A percentile compares a stretch with the other conserved stretches of the same genome.
phyloP scores from a whole-genome alignment of 108 stramenopile genomes.

The Skeletonema costatum region DNA sequence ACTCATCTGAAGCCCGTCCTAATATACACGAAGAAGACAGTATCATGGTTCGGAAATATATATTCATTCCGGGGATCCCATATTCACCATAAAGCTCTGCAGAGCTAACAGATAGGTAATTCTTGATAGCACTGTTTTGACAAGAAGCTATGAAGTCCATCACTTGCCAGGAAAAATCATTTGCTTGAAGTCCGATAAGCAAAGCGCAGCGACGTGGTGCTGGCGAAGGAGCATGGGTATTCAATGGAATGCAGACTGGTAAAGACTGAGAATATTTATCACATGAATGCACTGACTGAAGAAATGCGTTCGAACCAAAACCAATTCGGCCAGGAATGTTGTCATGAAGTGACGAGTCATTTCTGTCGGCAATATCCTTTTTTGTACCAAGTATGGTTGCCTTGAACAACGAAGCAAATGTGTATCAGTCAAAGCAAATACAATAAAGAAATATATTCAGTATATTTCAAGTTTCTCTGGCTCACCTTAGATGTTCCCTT shows the following conservation, averaged over 20 bases:
- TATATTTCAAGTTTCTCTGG: background rate
- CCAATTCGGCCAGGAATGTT: conserved; percentile 24
- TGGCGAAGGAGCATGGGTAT: conserved; percentile 11
- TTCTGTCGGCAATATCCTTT: conserved; percentile 48
- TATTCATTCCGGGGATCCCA: conserved; percentile 55
- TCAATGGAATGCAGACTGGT: conserved; percentile 24
- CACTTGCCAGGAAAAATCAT: conserved; percentile 69
- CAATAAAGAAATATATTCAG: conserved; percentile 32
- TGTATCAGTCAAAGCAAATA: background rate
- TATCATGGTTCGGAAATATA: conserved; percentile 62
- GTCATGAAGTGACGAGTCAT: conserved; percentile 45
- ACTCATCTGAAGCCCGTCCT: conserved; percentile 62
- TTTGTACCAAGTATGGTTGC: conserved; percentile 57
- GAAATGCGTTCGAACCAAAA: conserved; percentile 26
- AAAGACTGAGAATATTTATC: conserved; percentile 18
- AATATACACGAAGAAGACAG: conserved; percentile 64
- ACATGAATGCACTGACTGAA: conserved; percentile 20
- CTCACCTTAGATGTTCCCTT: conserved; percentile 51
- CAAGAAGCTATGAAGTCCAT: conserved; percentile 50
- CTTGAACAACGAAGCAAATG: conserved; percentile 31
- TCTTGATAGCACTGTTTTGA: conserved; percentile 23
- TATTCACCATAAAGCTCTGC: conserved; percentile 48
- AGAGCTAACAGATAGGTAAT: conserved; percentile 13
- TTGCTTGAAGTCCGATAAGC: conserved; percentile 65
- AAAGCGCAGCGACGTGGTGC: conserved; percentile 51